Evolutionary conservation across 257 asterid genomes (phyloP).

Genomic region (Przewalskia tangutica): DNA sequence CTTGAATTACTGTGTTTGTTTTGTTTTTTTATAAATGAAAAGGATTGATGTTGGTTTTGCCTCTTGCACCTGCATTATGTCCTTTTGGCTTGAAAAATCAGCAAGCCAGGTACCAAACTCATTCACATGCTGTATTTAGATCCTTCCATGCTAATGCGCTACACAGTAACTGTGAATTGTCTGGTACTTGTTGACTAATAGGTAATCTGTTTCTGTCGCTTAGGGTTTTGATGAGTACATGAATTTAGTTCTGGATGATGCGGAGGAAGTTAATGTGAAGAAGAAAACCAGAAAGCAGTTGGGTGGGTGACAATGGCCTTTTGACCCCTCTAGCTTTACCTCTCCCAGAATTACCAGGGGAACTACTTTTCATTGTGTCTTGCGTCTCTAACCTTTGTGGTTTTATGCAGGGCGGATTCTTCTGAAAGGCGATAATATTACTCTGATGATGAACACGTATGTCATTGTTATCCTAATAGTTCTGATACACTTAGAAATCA

Average conservation of each 20-base stretch:
- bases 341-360: not conserved
- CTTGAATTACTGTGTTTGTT: not conserved
- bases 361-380: not conserved
- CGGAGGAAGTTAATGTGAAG: conserved; percentile 20
- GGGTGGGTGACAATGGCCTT: not conserved
- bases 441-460: conserved; percentile 50
- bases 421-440: conserved; percentile 54
- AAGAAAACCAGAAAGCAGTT: conserved; percentile 42
- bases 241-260: conserved; percentile 52
- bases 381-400: not conserved
- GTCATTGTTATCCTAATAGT: not conserved
- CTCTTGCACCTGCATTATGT: not conserved
- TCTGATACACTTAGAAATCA: not conserved
- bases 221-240: conserved; percentile 53
- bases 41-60: not conserved
- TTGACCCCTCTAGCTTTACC: not conserved
- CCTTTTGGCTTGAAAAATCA: not conserved
- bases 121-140: not conserved
- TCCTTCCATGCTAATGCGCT: not conserved
- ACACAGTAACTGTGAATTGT: not conserved
- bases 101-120: not conserved
- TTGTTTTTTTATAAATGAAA: not conserved
- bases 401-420: conserved; percentile 35
- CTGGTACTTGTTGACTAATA: not conserved
- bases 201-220: not conserved